phyloP scores from a whole-genome alignment of 1,284 basidiomycete species.

The Cutaneotrichosporon curvatum region DNA sequence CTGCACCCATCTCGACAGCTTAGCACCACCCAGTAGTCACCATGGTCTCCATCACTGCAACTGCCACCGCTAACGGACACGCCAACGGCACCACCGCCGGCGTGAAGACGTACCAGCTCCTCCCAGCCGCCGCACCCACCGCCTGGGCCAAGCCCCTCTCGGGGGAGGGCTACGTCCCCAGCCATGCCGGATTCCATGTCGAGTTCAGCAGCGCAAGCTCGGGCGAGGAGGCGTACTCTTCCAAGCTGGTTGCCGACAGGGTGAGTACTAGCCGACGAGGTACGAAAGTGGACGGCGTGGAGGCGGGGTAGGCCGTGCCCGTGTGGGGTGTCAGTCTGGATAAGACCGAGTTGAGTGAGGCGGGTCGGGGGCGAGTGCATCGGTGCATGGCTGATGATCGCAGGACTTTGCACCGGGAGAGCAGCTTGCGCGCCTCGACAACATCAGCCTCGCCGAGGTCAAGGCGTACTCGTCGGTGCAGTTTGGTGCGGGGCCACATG shows the following conservation, averaged over 20 bases:
- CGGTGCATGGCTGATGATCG: not conserved
- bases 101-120: slow-evolving; percentile 11
- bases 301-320: too few relatives aligned
- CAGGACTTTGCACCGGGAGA: slow-evolving; percentile 38
- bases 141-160: slow-evolving; percentile 37
- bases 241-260: slow-evolving; percentile 34
- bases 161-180: slow-evolving; percentile 37
- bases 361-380: too few relatives aligned
- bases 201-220: slow-evolving; percentile 25
- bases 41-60: slow-evolving; percentile 1
- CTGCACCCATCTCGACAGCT: too few relatives aligned
- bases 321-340: too few relatives aligned
- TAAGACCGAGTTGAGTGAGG: not conserved
- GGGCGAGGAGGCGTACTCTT: slow-evolving; percentile 34
- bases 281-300: too few relatives aligned
- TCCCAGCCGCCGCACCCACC: slow-evolving; percentile 14
- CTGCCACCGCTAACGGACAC: not conserved
- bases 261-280: slow-evolving; percentile 21
- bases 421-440: slow-evolving; percentile 30
- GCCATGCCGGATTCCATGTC: slow-evolving; percentile 40
- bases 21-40: too few relatives aligned
- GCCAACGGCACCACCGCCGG: not conserved
- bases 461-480: slow-evolving; percentile 47
- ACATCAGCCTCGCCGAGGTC: slow-evolving; percentile 33
- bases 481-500: slow-evolving; percentile 47